Percentiles rank a stretch among this genome's conserved stretches.
Conservation (phyloP, 768 basidiomycete species). For the Coprinopsis strossmayeri region DNA sequence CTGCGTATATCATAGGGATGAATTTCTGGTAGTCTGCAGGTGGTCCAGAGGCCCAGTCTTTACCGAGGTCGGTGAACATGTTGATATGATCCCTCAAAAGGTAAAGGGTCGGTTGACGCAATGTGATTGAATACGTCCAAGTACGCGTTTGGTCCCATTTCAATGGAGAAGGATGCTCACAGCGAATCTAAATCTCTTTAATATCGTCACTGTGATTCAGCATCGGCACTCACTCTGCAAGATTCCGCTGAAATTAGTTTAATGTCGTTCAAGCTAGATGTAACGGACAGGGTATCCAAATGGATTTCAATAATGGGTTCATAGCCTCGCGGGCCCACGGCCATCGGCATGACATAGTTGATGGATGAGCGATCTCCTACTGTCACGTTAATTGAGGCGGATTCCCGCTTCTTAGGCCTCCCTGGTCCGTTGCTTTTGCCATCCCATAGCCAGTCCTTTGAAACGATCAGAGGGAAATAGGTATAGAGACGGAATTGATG, state of each 20-base stretch:
- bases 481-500: neutral
- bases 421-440: slow-evolving; percentile 40
- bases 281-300: slow-evolving; percentile 68
- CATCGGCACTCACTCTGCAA: slow-evolving; percentile 51
- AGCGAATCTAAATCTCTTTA: slow-evolving; percentile 62
- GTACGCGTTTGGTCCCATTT: slow-evolving; percentile 75
- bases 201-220: no score
- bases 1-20: slow-evolving; percentile 71
- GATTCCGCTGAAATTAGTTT: slow-evolving; percentile 71
- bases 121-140: slow-evolving; percentile 71
- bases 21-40: slow-evolving; percentile 77
- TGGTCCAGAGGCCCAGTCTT: slow-evolving; percentile 86
- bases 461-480: slow-evolving; percentile 1
- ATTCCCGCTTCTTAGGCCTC: slow-evolving; percentile 51
- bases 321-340: slow-evolving; percentile 68
- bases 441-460: slow-evolving; percentile 93
- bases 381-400: slow-evolving; percentile 65
- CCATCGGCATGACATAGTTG: slow-evolving; percentile 79
- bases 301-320: slow-evolving; percentile 76
- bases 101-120: slow-evolving; percentile 69
- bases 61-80: slow-evolving; percentile 88
- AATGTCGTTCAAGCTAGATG: slow-evolving; percentile 86
- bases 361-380: slow-evolving; percentile 82
- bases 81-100: slow-evolving; percentile 91
- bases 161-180: slow-evolving; percentile 74